Conservation (phyloP, 352 stramenopile species). For the Phytophthora pinifolia region DNA sequence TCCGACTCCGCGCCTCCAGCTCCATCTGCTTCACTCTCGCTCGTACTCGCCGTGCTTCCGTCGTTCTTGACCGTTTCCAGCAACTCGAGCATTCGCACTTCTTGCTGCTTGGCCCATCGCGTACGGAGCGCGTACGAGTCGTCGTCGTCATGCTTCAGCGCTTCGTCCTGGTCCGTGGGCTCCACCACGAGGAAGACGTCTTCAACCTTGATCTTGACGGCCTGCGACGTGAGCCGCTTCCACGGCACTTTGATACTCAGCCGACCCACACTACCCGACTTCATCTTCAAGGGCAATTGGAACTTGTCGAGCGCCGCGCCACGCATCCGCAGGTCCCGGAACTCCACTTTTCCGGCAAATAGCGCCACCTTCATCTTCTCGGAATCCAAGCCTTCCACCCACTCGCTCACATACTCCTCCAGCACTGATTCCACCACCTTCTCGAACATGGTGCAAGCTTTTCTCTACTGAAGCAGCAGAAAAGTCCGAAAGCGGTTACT, state of each 20-base stretch:
- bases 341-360: constrained; percentile 83
- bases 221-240: constrained; percentile 80
- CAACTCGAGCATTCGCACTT: constrained; percentile 74
- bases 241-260: constrained; percentile 84
- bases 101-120: constrained; percentile 82
- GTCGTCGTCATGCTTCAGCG: constrained; percentile 25
- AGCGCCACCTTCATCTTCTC: constrained; percentile 89
- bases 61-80: constrained; percentile 71
- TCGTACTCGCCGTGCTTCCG: constrained; percentile 13
- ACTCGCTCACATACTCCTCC: constrained; percentile 87
- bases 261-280: constrained; percentile 60
- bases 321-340: constrained; percentile 75
- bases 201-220: constrained; percentile 75
- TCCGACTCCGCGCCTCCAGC: constrained; percentile 28
- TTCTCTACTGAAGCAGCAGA: constrained; percentile 7
- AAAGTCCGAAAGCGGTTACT: constrained; percentile 16
- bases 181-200: constrained; percentile 78
- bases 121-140: constrained; percentile 65
- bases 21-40: constrained; percentile 13
- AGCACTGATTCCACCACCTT: constrained; percentile 84
- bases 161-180: constrained; percentile 59
- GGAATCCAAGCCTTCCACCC: constrained; percentile 80
- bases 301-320: constrained; percentile 75
- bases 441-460: constrained; percentile 64
- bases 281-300: constrained; percentile 75